A percentile compares a stretch with the other conserved stretches of the same genome.
These are phyloP conservation scores for Naganishia onofrii DNA, from an alignment of 768 basidiomycete genomes.

Conservation along the genomic window DNA sequence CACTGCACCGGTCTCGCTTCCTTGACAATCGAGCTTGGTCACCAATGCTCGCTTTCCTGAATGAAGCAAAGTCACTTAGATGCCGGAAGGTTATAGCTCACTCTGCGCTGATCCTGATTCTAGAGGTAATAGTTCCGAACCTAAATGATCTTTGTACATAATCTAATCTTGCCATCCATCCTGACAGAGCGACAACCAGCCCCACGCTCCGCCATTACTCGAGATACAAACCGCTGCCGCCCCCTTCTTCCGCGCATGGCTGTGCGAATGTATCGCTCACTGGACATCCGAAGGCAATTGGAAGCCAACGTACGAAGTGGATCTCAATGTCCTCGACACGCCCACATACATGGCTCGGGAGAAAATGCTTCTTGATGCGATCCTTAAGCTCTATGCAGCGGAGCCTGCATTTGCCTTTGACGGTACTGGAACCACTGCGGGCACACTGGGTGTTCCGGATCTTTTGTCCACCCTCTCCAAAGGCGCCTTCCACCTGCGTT, in stretches of 20 bases:
- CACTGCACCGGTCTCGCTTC: constrained; percentile 12
- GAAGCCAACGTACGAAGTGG: constrained; percentile 19
- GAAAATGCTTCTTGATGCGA: constrained; percentile 21
- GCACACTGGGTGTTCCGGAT: constrained; percentile 2
- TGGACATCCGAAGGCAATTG: constrained; percentile 19
- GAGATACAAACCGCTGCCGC: constrained; percentile 14
- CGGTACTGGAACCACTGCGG: neutral
- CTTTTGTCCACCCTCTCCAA: constrained; percentile 5
- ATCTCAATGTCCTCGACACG: constrained; percentile 15
- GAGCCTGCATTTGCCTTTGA: constrained; percentile 27
- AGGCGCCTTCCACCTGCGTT: constrained; percentile 18
- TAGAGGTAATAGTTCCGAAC: neutral
- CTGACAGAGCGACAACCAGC: constrained; percentile 18
- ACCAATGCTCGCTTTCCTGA: constrained; percentile 9
- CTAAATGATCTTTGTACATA: too few relatives aligned
- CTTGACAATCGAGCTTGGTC: constrained; percentile 23
- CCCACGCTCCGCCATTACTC: constrained; percentile 3
- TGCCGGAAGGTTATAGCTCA: constrained; percentile 15
- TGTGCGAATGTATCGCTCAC: constrained; percentile 17
- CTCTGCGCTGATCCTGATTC: constrained; percentile 22
- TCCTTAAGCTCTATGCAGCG: constrained; percentile 21
- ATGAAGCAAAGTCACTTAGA: constrained; percentile 9
- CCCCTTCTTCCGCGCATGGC: constrained; percentile 17
- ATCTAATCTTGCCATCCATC: neutral
- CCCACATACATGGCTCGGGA: constrained; percentile 21